A percentile compares a stretch with the other conserved stretches of the same genome.
phyloP scores from a whole-genome alignment of 257 asterid species.

The Paulownia fortunei region DNA sequence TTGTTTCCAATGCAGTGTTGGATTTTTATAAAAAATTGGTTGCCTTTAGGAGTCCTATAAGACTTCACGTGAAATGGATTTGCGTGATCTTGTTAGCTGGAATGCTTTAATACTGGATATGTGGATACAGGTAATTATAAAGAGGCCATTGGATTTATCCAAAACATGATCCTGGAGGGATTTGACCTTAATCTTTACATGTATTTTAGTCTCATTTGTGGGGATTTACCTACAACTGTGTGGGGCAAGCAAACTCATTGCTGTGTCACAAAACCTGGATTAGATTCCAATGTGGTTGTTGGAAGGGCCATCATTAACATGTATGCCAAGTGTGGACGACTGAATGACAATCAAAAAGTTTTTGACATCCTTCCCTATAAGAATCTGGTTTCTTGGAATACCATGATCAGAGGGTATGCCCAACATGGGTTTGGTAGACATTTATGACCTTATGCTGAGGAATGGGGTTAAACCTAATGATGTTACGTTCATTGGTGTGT shows the following conservation, averaged over 20 bases:
- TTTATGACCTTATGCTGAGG: constrained; percentile 48
- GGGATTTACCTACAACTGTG: constrained; percentile 56
- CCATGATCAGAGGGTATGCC: constrained; percentile 61
- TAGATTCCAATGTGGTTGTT: constrained; percentile 56
- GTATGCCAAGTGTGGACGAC: constrained; percentile 69
- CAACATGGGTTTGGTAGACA: constrained; percentile 63
- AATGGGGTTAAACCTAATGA: constrained; percentile 50
- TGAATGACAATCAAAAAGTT: constrained; percentile 50
- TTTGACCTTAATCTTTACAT: constrained; percentile 52
- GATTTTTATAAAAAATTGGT: constrained; percentile 53
- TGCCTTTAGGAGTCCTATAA: constrained; percentile 44
- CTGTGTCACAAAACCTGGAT: constrained; percentile 49
- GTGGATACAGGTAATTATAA: constrained; percentile 36
- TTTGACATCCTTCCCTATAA: constrained; percentile 50
- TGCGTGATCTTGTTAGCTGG: constrained; percentile 59
- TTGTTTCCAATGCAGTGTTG: constrained; percentile 53
- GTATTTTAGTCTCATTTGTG: constrained; percentile 64
- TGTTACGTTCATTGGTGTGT: constrained; percentile 58
- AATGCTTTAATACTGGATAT: constrained; percentile 58
- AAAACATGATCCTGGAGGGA: constrained; percentile 47
- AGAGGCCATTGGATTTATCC: constrained; percentile 47
- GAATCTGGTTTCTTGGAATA: too few species aligned
- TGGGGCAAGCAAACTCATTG: constrained; percentile 75
- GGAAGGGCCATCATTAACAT: constrained; percentile 67
- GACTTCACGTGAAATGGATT: constrained; percentile 44